phyloP scores from a whole-genome alignment of 345 rosid genomes.

The Populus nigra region DNA sequence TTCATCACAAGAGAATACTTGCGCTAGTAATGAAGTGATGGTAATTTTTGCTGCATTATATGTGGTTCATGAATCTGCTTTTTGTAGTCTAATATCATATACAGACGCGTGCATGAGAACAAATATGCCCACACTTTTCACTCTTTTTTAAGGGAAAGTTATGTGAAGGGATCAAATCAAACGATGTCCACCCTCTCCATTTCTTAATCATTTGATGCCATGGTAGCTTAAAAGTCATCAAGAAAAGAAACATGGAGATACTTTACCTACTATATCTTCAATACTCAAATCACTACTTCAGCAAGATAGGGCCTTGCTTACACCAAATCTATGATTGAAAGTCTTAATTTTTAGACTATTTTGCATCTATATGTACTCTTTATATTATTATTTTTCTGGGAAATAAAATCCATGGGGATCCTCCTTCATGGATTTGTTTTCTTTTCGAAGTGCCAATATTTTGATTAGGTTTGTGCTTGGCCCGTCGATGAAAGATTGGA shows the following conservation, averaged over 20 bases:
- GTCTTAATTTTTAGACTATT: background rate
- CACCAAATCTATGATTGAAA: background rate
- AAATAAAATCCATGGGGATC: background rate
- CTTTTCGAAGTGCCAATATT: background rate
- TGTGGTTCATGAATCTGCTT: conserved; percentile 20
- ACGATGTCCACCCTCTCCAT: conserved; percentile 1
- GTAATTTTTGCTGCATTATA: background rate
- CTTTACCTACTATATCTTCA: conserved; percentile 10
- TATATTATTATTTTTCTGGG: too few species aligned
- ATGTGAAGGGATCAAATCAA: background rate
- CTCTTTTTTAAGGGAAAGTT: background rate
- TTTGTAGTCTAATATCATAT: background rate
- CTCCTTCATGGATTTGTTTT: background rate
- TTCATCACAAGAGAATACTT: background rate
- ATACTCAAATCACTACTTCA: background rate
- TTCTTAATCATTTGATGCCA: conserved; percentile 8
- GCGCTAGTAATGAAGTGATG: background rate
- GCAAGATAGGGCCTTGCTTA: background rate
- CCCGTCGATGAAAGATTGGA: conserved; percentile 9
- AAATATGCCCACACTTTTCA: background rate
- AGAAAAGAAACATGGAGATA: conserved; percentile 12
- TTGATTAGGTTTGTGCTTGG: conserved; percentile 6
- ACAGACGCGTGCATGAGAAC: conserved; percentile 15
- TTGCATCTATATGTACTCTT: too few species aligned
- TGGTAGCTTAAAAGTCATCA: conserved; percentile 16